Percentiles rank a stretch among this genome's conserved stretches.
Evolutionary conservation across 108 stramenopile species (phyloP).

Genomic region (Nitzschia putrida): DNA sequence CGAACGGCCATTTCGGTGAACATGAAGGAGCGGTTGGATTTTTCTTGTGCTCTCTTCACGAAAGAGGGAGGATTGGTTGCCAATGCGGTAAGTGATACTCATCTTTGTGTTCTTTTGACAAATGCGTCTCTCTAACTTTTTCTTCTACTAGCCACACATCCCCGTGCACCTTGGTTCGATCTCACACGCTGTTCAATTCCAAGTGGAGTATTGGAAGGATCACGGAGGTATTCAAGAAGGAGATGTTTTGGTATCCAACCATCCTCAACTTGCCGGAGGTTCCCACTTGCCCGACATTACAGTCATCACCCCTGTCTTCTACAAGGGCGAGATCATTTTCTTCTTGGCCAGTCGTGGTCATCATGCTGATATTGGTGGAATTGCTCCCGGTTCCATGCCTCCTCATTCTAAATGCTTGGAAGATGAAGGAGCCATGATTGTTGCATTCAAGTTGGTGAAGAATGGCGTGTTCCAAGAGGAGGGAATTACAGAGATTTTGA

Average conservation of each 20-base stretch:
- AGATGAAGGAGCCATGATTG: conserved; percentile 97
- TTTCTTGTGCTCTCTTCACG: conserved; percentile 96
- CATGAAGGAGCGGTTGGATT: conserved; percentile 99
- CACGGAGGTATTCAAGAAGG: conserved; percentile 88
- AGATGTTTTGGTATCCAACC: conserved; percentile 96
- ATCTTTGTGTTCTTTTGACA: neutral
- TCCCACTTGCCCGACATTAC: conserved; percentile 96
- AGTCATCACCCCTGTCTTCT: conserved; percentile 97
- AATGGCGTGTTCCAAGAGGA: conserved; percentile 93
- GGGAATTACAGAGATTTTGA: conserved; percentile 89
- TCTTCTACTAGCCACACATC: conserved; percentile 78
- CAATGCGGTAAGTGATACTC: conserved; percentile 64
- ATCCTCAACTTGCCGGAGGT: conserved; percentile 96
- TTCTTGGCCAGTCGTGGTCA: conserved; percentile 97
- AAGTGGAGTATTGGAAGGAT: conserved; percentile 89
- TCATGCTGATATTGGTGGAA: conserved; percentile 96
- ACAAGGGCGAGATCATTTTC: conserved; percentile 85
- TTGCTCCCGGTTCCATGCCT: conserved; percentile 88
- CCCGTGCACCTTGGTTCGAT: conserved; percentile 99
- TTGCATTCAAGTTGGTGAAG: conserved; percentile 95
- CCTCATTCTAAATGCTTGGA: conserved; percentile 83
- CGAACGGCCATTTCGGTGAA: conserved; percentile 96
- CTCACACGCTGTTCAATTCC: conserved; percentile 91
- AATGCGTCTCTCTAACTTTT: neutral
- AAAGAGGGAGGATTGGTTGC: conserved; percentile 94